Evolutionary conservation across 176 grass and related monocot genomes (phyloP), one percentile per base, ranked within the genome.

Genomic region (Puccinellia tenuiflora): DNA sequence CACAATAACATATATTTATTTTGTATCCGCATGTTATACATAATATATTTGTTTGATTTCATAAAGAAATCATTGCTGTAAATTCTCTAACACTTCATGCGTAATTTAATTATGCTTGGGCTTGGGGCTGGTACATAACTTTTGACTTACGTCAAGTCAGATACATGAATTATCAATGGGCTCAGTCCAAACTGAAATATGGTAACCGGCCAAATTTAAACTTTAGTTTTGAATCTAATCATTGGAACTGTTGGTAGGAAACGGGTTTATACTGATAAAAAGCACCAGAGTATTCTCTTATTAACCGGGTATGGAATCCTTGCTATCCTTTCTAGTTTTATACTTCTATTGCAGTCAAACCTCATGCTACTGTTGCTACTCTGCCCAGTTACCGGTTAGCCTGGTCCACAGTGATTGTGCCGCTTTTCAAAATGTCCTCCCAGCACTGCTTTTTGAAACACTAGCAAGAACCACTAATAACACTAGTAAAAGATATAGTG

Each of bases 241-340:
- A 24, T 24, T 40, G 1, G 10, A 68, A 69, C 17, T 69, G 37
- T 69, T 20, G 62, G 33, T 68, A 68, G 18, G 4, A 5, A 73
- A 73, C 1, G 3, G 14, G 15, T 73, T 73, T 50, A 28, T 51
- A 31, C 42, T 30, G 1, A 15, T 73, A 30, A 74, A 48, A 74
- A 31, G 25, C 26, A 51, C 70, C 0, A 7, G 18, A 74, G 9
- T 51, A 31, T 74, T 48, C 30, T 42, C 43, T 73, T 46, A 42
- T 28, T 45, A 51, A 50, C 25, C 0, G 0, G 20, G 50, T 74
- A 6, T 74, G 43, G 70, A 33, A 51, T 29, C 25, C 70, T 74
- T 74, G 26, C 16, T 64, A 85, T 77, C 65, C 55, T 14, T 73
- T 79, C 43, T 78, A 53, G 14, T 64, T 51, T 56, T 53, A n/a